Evolutionary conservation across 106 monocot genomes (phyloP).

Genomic region (Hemerocallis citrina): DNA sequence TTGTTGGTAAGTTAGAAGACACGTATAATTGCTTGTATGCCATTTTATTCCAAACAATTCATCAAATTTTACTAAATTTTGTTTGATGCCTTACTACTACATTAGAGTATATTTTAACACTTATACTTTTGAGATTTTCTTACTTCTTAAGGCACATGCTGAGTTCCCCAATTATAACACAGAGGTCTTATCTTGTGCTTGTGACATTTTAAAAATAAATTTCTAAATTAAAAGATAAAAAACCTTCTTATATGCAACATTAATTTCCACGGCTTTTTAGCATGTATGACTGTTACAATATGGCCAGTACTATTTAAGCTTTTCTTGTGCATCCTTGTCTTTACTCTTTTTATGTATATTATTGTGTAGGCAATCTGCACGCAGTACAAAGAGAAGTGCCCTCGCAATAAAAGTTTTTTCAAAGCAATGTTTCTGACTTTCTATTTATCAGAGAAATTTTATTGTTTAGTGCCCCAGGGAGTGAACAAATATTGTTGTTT

Average conservation of each 20-base stretch:
- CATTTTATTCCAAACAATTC: background rate
- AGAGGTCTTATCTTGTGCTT: background rate
- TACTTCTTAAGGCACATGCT: no score
- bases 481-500: no score
- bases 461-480: background rate
- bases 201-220: background rate
- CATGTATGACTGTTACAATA: background rate
- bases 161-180: no score
- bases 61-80: no score
- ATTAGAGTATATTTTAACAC: no score
- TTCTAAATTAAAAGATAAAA: background rate
- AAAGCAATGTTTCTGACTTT: background rate
- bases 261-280: background rate
- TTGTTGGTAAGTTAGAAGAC: slow-evolving; percentile 58
- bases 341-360: background rate
- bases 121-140: no score
- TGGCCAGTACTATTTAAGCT: background rate
- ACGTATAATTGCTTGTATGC: no score
- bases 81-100: no score
- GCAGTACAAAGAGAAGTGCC: no score
- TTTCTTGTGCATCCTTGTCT: background rate
- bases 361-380: background rate
- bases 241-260: background rate
- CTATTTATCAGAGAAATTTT: background rate
- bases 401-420: background rate